Evolutionary conservation across 2,329 filamentous ascomycete genomes (phyloP).

Genomic region (Colletotrichum godetiae): DNA sequence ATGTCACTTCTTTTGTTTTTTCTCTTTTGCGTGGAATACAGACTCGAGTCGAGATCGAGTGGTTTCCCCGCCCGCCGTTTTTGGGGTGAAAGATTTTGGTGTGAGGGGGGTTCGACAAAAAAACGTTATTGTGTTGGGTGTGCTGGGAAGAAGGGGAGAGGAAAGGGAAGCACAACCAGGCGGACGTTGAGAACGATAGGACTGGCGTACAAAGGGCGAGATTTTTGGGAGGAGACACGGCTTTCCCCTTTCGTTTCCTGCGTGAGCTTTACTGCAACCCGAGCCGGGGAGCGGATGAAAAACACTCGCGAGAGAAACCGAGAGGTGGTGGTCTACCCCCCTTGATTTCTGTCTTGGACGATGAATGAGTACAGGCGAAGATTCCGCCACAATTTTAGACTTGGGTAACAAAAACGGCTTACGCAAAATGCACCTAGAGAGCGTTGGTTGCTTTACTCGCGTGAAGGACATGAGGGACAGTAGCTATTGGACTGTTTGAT

Average conservation of each 20-base stretch:
- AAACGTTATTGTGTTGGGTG: background rate
- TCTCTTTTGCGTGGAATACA: conserved; percentile 17
- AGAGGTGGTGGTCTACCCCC: conserved; percentile 11
- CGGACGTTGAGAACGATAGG: conserved; percentile 3
- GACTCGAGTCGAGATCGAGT: conserved; percentile 10
- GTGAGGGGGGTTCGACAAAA: conserved; percentile 6
- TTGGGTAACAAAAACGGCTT: conserved; percentile 20
- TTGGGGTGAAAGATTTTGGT: background rate
- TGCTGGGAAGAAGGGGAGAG: conserved; percentile 14
- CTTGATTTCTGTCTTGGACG: conserved; percentile 34
- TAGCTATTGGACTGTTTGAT: background rate
- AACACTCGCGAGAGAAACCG: background rate
- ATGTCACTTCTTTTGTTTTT: conserved; percentile 27
- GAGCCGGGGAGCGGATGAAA: background rate
- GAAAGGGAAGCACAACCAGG: background rate
- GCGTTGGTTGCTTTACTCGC: background rate
- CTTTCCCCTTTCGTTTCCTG: conserved; percentile 17
- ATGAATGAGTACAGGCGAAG: conserved; percentile 36
- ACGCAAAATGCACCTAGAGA: background rate
- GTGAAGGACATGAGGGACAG: background rate
- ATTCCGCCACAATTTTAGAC: conserved; percentile 21
- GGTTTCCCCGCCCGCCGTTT: background rate
- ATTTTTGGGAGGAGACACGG: conserved; percentile 28
- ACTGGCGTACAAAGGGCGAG: conserved; percentile 22
- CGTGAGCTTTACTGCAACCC: background rate